Evolutionary conservation across 2,329 filamentous ascomycete species (phyloP).

Genomic region (Eutypa lata): DNA sequence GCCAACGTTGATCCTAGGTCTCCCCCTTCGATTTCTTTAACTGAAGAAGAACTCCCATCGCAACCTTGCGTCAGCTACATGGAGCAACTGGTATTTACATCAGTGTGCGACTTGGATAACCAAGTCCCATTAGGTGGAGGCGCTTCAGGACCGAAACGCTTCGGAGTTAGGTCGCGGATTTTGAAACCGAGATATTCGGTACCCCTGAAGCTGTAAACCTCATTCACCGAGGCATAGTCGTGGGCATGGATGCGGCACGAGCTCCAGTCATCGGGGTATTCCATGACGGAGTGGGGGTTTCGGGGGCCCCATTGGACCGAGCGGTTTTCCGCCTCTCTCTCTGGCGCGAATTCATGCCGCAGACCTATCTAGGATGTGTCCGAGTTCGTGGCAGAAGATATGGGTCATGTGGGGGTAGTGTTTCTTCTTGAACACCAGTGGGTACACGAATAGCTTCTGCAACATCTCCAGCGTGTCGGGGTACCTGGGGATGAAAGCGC

Average conservation of each 20-base stretch:
- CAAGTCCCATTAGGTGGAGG: too few relatives aligned
- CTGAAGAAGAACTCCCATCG: too few relatives aligned
- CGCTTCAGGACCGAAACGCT: too few relatives aligned
- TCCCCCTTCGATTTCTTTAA: too few relatives aligned
- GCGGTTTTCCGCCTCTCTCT: background rate
- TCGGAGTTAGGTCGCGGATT: background rate
- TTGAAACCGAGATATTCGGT: background rate
- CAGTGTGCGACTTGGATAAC: too few relatives aligned
- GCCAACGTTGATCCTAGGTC: too few relatives aligned
- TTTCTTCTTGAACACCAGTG: background rate
- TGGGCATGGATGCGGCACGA: background rate
- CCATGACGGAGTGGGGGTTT: conserved; percentile 3
- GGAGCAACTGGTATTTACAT: too few relatives aligned
- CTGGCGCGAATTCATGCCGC: conserved; percentile 4
- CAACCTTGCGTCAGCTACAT: too few relatives aligned
- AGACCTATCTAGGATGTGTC: conserved; percentile 7
- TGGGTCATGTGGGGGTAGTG: background rate
- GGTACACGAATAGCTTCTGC: background rate
- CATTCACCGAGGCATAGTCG: background rate
- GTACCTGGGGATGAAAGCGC: background rate
- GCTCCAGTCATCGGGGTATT: background rate
- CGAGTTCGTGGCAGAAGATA: conserved; percentile 9
- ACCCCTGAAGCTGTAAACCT: background rate
- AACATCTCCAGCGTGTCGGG: background rate
- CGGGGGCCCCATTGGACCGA: background rate